phyloP scores from a whole-genome alignment of 495 filamentous ascomycete species.

The Podospora tetraspora region DNA sequence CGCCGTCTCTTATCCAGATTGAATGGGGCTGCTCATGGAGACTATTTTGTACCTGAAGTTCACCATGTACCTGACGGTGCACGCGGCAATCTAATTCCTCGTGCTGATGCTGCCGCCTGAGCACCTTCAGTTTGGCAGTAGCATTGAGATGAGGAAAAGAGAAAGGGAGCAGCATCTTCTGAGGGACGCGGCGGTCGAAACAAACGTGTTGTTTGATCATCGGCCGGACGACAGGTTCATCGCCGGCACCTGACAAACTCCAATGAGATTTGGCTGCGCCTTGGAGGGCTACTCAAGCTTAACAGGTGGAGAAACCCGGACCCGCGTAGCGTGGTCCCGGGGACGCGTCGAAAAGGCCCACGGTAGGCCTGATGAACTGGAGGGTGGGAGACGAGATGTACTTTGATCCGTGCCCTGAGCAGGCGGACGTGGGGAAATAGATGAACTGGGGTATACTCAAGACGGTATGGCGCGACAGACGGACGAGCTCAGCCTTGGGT shows the following conservation, averaged over 20 bases:
- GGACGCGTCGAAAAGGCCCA: conserved; percentile 21
- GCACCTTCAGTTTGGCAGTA: conserved; percentile 26
- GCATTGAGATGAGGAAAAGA: conserved; percentile 30
- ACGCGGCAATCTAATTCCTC: conserved; percentile 49
- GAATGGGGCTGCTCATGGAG: conserved; percentile 52
- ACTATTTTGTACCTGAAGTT: conserved; percentile 51
- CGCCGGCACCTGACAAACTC: conserved; percentile 31
- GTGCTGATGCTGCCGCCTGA: conserved; percentile 37
- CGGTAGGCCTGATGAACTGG: conserved; percentile 32
- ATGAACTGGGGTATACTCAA: conserved; percentile 4
- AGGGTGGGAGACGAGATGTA: conserved; percentile 42
- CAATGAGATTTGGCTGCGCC: conserved; percentile 37
- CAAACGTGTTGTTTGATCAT: conserved; percentile 37
- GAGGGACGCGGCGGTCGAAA: conserved; percentile 24
- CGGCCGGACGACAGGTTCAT: conserved; percentile 44
- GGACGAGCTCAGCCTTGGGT: conserved; percentile 3
- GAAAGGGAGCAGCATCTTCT: conserved; percentile 31
- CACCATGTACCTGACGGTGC: conserved; percentile 53
- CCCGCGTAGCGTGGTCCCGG: conserved; percentile 13
- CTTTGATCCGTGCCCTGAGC: conserved; percentile 43
- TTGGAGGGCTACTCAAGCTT: conserved; percentile 30
- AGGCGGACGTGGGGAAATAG: conserved; percentile 27
- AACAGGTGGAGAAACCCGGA: conserved; percentile 21
- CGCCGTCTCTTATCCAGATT: conserved; percentile 52
- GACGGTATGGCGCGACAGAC: neutral